These are phyloP conservation scores for Exophiala sp. DNA, from an alignment of 2,329 filamentous ascomycete species.

Conservation along the genomic window DNA sequence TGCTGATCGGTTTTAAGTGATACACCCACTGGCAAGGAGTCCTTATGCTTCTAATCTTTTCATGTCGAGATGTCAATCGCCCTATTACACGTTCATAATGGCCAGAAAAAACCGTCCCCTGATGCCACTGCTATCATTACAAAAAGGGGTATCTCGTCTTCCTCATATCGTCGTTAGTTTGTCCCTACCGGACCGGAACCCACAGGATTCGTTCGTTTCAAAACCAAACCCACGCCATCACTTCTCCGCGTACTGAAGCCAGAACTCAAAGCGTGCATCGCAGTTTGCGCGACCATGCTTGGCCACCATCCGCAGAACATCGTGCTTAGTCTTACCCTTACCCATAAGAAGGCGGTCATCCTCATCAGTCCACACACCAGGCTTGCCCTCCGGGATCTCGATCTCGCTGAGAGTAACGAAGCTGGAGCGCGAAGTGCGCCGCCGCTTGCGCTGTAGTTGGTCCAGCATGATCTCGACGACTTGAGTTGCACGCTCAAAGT, in stretches of 20 bases:
- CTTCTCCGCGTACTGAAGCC: neutral
- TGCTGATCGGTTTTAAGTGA: too few species aligned
- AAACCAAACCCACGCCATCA: neutral
- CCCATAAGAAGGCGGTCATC: constrained; percentile 42
- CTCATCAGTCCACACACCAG: constrained; percentile 46
- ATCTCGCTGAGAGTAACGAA: constrained; percentile 10
- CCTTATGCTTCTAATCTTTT: too few species aligned
- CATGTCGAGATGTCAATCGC: too few species aligned
- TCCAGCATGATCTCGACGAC: constrained; percentile 13
- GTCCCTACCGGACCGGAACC: neutral
- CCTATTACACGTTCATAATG: too few species aligned
- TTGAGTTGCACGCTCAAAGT: constrained; percentile 13
- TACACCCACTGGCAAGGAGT: too few species aligned
- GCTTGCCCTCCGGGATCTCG: constrained; percentile 39
- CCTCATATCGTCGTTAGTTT: neutral
- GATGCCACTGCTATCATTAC: too few species aligned
- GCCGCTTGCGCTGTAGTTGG: constrained; percentile 27
- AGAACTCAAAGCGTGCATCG: constrained; percentile 4
- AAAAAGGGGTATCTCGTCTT: too few species aligned
- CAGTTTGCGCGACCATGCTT: constrained; percentile 43
- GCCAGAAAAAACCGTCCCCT: too few species aligned
- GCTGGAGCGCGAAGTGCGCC: constrained; percentile 33
- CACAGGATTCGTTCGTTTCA: neutral
- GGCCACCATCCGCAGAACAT: constrained; percentile 35
- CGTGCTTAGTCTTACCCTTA: constrained; percentile 32